Conservation (phyloP, 306 rosid genomes). For the Quercus cerris region DNA sequence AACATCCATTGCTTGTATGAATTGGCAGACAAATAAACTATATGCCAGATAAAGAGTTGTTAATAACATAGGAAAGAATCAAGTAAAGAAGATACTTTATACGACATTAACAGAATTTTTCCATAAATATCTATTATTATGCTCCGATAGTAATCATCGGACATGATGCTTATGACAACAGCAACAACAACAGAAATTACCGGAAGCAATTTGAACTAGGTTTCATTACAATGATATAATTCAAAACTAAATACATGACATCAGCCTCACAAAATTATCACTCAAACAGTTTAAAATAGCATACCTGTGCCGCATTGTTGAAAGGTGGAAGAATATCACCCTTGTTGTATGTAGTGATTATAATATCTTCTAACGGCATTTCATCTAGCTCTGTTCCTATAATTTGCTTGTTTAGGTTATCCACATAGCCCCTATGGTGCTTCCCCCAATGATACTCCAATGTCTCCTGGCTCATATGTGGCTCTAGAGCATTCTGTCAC, state of each 20-base stretch:
- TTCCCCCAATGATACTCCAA: slow-evolving; percentile 92
- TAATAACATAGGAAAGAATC: not conserved
- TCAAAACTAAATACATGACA: not conserved
- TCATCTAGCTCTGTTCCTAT: slow-evolving; percentile 76
- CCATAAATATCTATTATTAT: not conserved
- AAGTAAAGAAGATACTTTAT: not conserved
- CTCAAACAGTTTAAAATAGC: slow-evolving; percentile 6
- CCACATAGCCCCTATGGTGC: slow-evolving; percentile 85
- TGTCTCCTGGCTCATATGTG: slow-evolving; percentile 76
- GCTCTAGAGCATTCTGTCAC: slow-evolving; percentile 83
- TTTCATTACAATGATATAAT: not conserved
- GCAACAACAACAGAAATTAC: not conserved
- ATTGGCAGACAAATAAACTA: not conserved
- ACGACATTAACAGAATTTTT: not conserved
- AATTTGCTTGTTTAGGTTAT: slow-evolving; percentile 75
- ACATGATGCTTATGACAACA: not conserved
- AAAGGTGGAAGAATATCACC: slow-evolving; percentile 82
- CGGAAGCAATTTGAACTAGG: not conserved
- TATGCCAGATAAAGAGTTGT: not conserved
- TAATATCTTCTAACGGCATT: slow-evolving; percentile 51
- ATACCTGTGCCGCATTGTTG: slow-evolving; percentile 87
- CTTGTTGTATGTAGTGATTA: slow-evolving; percentile 57
- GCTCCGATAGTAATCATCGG: not conserved
- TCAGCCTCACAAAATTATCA: not conserved
- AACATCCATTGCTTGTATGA: not conserved